A percentile compares a stretch with the other conserved stretches of the same genome.
Conservation (phyloP, 2,329 filamentous ascomycete species). For the Xylariaceae sp. region DNA sequence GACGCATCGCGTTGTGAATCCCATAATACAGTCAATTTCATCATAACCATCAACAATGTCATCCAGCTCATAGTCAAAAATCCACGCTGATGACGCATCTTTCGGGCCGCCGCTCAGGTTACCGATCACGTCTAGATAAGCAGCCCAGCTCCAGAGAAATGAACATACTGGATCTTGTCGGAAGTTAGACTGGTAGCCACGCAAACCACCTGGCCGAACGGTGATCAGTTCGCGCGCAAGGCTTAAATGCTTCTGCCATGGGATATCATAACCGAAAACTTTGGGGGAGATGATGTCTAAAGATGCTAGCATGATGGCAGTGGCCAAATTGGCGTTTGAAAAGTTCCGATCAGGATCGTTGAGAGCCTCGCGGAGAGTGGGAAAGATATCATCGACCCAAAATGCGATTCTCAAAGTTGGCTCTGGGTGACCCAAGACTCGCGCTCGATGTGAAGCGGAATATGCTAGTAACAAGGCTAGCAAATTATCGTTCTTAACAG, state of each 20-base stretch:
- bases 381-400: slow-evolving; percentile 78
- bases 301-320: slow-evolving; percentile 80
- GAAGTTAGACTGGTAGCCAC: slow-evolving; percentile 50
- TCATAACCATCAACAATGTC: slow-evolving; percentile 52
- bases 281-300: slow-evolving; percentile 80
- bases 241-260: slow-evolving; percentile 76
- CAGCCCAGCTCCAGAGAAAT: slow-evolving; percentile 79
- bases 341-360: slow-evolving; percentile 58
- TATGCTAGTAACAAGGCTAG: slow-evolving; percentile 76
- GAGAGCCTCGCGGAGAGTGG: slow-evolving; percentile 64
- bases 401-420: slow-evolving; percentile 73
- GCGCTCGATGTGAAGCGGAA: slow-evolving; percentile 74
- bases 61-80: slow-evolving; percentile 49
- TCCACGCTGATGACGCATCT: slow-evolving; percentile 46
- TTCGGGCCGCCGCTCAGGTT: slow-evolving; percentile 60
- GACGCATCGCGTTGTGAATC: slow-evolving; percentile 70
- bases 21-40: slow-evolving; percentile 77
- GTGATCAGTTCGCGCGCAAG: slow-evolving; percentile 73
- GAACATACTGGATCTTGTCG: slow-evolving; percentile 58
- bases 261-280: slow-evolving; percentile 73
- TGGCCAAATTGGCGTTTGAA: slow-evolving; percentile 70
- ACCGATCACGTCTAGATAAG: slow-evolving; percentile 77
- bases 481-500: slow-evolving; percentile 64
- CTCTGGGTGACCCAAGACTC: slow-evolving; percentile 68
- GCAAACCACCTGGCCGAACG: slow-evolving; percentile 46